phyloP scores from a whole-genome alignment of 495 filamentous ascomycete genomes.

The Hypoxylon cercidicola region DNA sequence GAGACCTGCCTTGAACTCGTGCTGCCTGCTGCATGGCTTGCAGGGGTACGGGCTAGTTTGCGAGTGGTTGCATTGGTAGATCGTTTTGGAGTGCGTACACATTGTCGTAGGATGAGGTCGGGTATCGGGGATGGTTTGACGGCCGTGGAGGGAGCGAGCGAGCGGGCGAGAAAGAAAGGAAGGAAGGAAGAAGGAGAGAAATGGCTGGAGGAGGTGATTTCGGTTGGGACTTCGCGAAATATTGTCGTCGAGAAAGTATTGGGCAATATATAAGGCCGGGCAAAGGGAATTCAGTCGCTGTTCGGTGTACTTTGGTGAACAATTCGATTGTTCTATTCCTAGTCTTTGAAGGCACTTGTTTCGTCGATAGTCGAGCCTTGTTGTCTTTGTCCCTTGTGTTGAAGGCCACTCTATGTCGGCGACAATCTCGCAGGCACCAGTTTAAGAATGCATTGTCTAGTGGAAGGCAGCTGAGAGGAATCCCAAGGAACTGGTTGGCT shows the following conservation, averaged over 20 bases:
- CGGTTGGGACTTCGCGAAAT: not conserved
- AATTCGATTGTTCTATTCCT: constrained; percentile 1
- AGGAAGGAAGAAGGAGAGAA: no score
- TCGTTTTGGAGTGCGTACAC: constrained; percentile 22
- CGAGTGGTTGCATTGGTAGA: constrained; percentile 36
- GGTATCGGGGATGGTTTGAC: not conserved
- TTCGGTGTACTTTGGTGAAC: constrained; percentile 5
- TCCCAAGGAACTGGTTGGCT: not conserved
- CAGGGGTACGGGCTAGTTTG: not conserved
- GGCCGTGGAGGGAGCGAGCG: not conserved
- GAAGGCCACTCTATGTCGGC: not conserved
- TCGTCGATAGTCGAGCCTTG: not conserved
- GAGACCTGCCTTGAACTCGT: constrained; percentile 5
- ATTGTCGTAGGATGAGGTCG: constrained; percentile 18
- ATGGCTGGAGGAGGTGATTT: not conserved
- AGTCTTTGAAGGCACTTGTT: not conserved
- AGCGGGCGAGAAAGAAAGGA: no score
- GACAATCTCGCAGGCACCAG: not conserved
- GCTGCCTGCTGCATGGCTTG: constrained; percentile 6
- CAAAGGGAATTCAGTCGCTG: not conserved
- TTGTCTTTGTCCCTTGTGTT: not conserved
- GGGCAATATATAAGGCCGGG: not conserved
- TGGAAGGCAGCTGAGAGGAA: not conserved
- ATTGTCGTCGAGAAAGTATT: not conserved
- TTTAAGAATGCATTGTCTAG: not conserved